Percentiles rank a stretch among this genome's conserved stretches.
Evolutionary conservation across 805 yeast species (phyloP).

Genomic region (Yamadazyma kitorensis): DNA sequence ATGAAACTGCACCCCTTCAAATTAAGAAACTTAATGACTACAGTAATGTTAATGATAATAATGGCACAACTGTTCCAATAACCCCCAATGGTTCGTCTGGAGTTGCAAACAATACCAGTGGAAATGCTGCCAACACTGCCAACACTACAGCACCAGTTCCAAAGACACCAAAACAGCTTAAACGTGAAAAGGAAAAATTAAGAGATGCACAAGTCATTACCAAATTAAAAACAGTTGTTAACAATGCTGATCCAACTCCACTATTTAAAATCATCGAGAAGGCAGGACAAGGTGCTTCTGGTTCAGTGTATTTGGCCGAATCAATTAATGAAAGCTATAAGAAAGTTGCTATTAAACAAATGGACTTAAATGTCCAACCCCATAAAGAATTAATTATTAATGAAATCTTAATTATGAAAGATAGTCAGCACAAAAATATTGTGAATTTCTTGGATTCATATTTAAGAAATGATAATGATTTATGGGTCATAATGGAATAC

Average conservation of each 20-base stretch:
- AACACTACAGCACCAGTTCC: conserved; percentile 14
- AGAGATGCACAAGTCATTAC: conserved; percentile 87
- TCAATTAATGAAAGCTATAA: conserved; percentile 52
- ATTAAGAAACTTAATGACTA: no score
- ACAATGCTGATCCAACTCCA: conserved; percentile 81
- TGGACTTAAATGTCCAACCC: conserved; percentile 88
- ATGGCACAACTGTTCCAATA: no score
- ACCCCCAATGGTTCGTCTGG: no score
- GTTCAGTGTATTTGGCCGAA: conserved; percentile 87
- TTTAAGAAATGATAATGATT: conserved; percentile 69
- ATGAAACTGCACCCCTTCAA: no score
- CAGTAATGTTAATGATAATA: no score
- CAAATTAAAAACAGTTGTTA: conserved; percentile 78
- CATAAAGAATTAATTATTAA: conserved; percentile 92
- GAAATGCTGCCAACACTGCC: no score
- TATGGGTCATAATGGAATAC: conserved; percentile 99
- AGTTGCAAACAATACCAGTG: no score
- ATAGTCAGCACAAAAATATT: conserved; percentile 89
- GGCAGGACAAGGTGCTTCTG: conserved; percentile 98
- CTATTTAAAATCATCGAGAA: conserved; percentile 72
- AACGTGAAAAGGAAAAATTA: conserved; percentile 46
- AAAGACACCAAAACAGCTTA: conserved; percentile 39
- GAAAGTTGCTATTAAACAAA: conserved; percentile 94
- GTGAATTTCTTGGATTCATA: conserved; percentile 94
- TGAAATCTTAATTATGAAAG: conserved; percentile 96